Percentiles rank a stretch among this genome's conserved stretches.
phyloP scores from a whole-genome alignment of 345 rosid species.

The Clarkia xantiana region DNA sequence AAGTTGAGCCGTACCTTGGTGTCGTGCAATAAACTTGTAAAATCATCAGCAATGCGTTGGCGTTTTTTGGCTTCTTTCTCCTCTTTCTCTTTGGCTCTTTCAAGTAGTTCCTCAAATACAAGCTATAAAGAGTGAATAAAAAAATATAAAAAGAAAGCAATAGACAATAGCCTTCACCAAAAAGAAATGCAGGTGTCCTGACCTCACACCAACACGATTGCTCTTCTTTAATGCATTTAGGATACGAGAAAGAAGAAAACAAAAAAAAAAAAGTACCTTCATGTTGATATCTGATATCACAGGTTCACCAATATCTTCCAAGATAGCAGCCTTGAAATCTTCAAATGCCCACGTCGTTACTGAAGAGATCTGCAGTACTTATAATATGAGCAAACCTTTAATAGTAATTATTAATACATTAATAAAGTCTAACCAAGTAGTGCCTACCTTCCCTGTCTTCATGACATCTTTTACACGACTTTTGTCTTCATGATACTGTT shows the following conservation, averaged over 20 bases:
- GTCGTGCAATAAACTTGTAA: conserved; percentile 46
- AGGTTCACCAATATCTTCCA: conserved; percentile 34
- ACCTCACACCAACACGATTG: not conserved
- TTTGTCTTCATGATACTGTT: conserved; percentile 82
- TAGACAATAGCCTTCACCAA: too few species aligned
- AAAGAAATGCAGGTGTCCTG: too few species aligned
- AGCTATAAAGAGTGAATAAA: conserved; percentile 30
- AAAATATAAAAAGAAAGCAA: not conserved
- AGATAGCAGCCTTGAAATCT: conserved; percentile 56
- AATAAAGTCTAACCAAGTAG: not conserved
- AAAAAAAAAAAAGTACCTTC: conserved; percentile 28
- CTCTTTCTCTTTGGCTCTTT: conserved; percentile 86
- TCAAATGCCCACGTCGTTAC: conserved; percentile 52
- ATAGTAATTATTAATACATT: conserved; percentile 5
- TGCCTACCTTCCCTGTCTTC: conserved; percentile 58
- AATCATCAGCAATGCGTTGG: conserved; percentile 79
- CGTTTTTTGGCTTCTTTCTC: conserved; percentile 90
- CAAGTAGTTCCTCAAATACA: conserved; percentile 64
- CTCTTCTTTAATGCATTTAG: not conserved
- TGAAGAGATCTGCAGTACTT: conserved; percentile 31
- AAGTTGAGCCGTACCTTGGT: conserved; percentile 40
- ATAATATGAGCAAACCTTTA: conserved; percentile 4
- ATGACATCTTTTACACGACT: conserved; percentile 57
- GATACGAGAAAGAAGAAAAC: not conserved
- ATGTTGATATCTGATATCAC: conserved; percentile 60